Evolutionary conservation across 2,329 filamentous ascomycete genomes (phyloP).

Genomic region (Sporothrix euskadiensis): DNA sequence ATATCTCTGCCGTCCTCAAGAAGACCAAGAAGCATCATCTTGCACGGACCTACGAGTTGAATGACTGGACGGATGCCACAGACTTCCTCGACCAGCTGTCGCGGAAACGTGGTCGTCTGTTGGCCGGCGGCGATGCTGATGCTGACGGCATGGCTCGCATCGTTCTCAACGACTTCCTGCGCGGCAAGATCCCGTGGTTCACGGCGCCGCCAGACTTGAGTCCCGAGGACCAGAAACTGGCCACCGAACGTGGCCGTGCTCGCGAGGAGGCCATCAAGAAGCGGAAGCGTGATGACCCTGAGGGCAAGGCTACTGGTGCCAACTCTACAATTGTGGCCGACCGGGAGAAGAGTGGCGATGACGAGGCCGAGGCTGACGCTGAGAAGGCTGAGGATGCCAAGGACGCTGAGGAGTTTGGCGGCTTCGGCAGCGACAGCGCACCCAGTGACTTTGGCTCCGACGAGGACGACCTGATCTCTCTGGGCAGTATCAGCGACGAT

Average conservation of each 20-base stretch:
- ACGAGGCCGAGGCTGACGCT: constrained; percentile 40
- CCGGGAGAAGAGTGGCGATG: constrained; percentile 44
- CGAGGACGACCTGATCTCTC: constrained; percentile 33
- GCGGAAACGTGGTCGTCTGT: constrained; percentile 78
- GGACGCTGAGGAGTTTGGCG: constrained; percentile 49
- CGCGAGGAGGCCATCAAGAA: constrained; percentile 88
- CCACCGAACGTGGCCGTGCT: constrained; percentile 64
- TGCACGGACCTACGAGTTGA: constrained; percentile 88
- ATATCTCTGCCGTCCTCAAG: constrained; percentile 78
- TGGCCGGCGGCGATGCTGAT: constrained; percentile 86
- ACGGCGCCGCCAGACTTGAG: constrained; percentile 70
- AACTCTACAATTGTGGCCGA: constrained; percentile 65
- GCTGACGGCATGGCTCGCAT: constrained; percentile 94
- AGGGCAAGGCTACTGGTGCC: constrained; percentile 41
- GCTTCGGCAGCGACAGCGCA: constrained; percentile 50
- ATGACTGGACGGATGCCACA: constrained; percentile 71
- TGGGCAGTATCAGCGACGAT: constrained; percentile 33
- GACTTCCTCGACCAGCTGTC: constrained; percentile 87
- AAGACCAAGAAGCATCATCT: constrained; percentile 85
- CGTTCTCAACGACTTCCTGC: constrained; percentile 92
- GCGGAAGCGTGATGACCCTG: constrained; percentile 63
- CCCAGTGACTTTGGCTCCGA: constrained; percentile 34
- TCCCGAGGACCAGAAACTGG: constrained; percentile 50
- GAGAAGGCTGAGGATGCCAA: constrained; percentile 52
- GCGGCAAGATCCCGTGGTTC: constrained; percentile 96